Percentiles rank a stretch among this genome's conserved stretches.
These are phyloP conservation scores for Aspergillus bombycis DNA, from an alignment of 2,329 filamentous ascomycete species.

Conservation along the genomic window DNA sequence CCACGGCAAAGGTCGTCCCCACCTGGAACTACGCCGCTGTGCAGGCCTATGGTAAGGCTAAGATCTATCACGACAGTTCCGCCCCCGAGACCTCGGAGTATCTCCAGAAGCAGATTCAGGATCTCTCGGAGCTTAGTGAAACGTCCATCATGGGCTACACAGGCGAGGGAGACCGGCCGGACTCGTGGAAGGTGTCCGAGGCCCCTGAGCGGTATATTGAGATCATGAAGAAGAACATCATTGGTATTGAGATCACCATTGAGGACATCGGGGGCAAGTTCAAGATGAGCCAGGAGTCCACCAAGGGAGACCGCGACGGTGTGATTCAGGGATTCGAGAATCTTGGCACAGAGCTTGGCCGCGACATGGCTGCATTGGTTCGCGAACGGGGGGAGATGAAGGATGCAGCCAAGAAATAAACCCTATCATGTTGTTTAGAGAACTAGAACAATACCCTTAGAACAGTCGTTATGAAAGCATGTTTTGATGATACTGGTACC, in stretches of 20 bases:
- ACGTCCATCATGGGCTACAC: slow-evolving; percentile 60
- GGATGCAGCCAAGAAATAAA: slow-evolving; percentile 11
- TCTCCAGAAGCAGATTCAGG: slow-evolving; percentile 47
- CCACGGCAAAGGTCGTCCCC: slow-evolving; percentile 67
- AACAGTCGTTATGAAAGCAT: neutral
- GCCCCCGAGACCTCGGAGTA: slow-evolving; percentile 51
- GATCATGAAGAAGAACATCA: slow-evolving; percentile 61
- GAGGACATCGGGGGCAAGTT: slow-evolving; percentile 62
- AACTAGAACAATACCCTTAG: neutral
- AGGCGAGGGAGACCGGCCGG: slow-evolving; percentile 50
- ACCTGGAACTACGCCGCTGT: slow-evolving; percentile 73
- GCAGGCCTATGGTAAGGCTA: slow-evolving; percentile 64
- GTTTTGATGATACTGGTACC: neutral
- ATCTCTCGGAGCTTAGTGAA: slow-evolving; percentile 57
- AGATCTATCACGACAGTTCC: slow-evolving; percentile 56
- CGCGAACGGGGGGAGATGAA: slow-evolving; percentile 33
- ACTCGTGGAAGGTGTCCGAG: slow-evolving; percentile 61
- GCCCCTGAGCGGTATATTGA: slow-evolving; percentile 62
- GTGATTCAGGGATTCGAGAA: slow-evolving; percentile 60
- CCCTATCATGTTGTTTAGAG: neutral
- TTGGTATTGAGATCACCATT: slow-evolving; percentile 64
- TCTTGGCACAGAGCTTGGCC: slow-evolving; percentile 44
- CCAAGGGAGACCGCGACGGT: slow-evolving; percentile 57
- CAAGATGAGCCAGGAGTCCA: slow-evolving; percentile 69
- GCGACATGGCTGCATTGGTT: slow-evolving; percentile 36